phyloP scores from a whole-genome alignment of 805 yeast genomes.

The Pichia nanzhaoensis region DNA sequence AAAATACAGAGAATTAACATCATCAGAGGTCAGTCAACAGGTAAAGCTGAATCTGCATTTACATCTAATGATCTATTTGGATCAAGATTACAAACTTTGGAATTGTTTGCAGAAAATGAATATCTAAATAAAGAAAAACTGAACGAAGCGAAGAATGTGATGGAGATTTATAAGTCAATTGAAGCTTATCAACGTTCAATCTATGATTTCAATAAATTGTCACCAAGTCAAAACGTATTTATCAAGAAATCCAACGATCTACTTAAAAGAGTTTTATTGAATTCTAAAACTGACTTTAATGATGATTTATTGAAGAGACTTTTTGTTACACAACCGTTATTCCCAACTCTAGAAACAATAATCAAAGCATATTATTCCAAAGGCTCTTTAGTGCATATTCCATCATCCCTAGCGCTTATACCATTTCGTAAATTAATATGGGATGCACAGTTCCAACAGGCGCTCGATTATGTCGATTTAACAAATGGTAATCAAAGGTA shows the following conservation, averaged over 20 bases:
- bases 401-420: constrained; percentile 42
- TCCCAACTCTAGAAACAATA: constrained; percentile 20
- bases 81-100: constrained; percentile 10
- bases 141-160: constrained; percentile 1
- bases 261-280: constrained; percentile 14
- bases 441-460: constrained; percentile 50
- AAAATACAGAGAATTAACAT: not conserved
- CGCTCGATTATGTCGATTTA: constrained; percentile 50
- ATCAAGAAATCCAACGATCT: constrained; percentile 20
- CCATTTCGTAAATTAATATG: constrained; percentile 57
- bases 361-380: constrained; percentile 24
- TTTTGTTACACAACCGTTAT: constrained; percentile 23
- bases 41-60: not conserved
- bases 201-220: constrained; percentile 18
- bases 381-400: constrained; percentile 24
- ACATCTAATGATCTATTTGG: constrained; percentile 12
- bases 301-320: constrained; percentile 18
- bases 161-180: constrained; percentile 15
- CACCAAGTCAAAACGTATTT: constrained; percentile 17
- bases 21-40: constrained; percentile 12
- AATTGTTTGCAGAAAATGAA: constrained; percentile 9
- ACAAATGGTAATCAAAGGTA: constrained; percentile 56
- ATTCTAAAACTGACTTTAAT: constrained; percentile 17
- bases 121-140: not conserved
- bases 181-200: constrained; percentile 24